Base-by-base conservation (phyloP, 2,329 filamentous ascomycete species). In the Amauroascus niger region DNA sequence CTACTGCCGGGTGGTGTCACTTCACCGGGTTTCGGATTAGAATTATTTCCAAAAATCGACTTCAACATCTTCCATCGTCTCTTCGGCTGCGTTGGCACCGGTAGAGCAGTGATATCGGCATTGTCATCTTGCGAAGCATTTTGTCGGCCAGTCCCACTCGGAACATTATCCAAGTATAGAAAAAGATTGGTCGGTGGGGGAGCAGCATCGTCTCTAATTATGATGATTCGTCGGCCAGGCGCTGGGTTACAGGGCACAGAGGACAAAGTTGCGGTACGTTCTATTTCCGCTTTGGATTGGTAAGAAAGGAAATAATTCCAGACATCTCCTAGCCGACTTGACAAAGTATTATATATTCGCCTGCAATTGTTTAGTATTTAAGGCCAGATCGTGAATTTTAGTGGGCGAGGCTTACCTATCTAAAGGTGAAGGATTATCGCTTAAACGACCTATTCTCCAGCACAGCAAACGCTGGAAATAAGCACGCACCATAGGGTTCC, bases 401-500 rank as follows among this genome's bases (percentile, higher is more conserved):
- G 8, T 13, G 13, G 11, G 20, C 52, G 39, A 13, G 33, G 77
- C 85, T 76, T 75, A 88, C 83, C 77, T 69, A 65, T 93, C 86
- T 39, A 80, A 67, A 26, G 82, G 77, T 43, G 80, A 79, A 20
- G 80, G 75, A 45, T 78, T 79, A 14, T 84, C 87, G 50, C 83
- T 80, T 63, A 86, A 86, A 58, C 90, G 79, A 59, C 86, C 91
- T 46, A 96, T 75, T 56, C 89, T 81, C 90, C 90, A 96, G 69
- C 88, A 95, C 20, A 95, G 70, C 48, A 96, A 73, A 45, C 90
- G 87, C 79, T 95, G 93, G 66, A 85, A 96, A 68, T 95, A 96
- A 13, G 88, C 86, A 57, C 90, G 81, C 20, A 95, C 88, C 90
- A 95, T 95, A 0, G 90, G 88, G 64, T 88, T 95, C 89, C 90